Base-by-base conservation (phyloP, 768 basidiomycete genomes). In the Hericium rajendrae region DNA sequence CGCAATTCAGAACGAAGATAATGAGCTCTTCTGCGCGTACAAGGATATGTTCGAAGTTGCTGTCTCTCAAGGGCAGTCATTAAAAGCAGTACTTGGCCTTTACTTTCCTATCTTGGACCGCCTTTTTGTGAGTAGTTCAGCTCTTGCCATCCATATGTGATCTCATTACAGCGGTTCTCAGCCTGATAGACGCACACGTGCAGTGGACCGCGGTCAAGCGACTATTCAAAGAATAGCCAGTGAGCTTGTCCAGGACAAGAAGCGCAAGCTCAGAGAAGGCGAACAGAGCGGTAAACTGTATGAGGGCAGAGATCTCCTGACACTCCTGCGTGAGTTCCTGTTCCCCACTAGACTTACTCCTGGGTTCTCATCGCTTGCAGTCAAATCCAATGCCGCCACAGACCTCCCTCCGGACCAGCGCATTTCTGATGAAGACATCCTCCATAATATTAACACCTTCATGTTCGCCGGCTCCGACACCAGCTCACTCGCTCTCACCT, bases 391-490 rank as follows among this genome's bases (percentile, higher is more conserved):
- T 68, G 65, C 82, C 58, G 82, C 89, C 2, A 79, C 74, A 0
- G 88, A 92, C 59, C 72, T 90, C 15, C 76, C 83, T 37, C 73
- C 74, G 0, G 83, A 86, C 51, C 82, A 86, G 60, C 80, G 85
- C 38, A 84, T 95, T 62, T 87, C 91, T 0, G 94, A 97, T 65
- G 83, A 87, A 32, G 94, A 95, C 64, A 85, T 94, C 53, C 75
- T 93, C 11, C 76, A 90, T 65, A 92, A 84, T 58, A 84, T 94
- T 69, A 91, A 88, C 63, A 93, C 91, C 0, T 88, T 94, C 68
- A 83, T 93, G 77, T 91, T 93, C 67, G 91, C 88, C 20, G 93
- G 93, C 4, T 90, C 92, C 12, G 91, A 94, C 65, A 91, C 91
- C 0, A 86, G 86, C 11, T 88, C 88, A 2, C 80, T 94, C 28